Percentiles rank a stretch among this genome's conserved stretches.
These are phyloP conservation scores for Lentithecium fluviatile DNA, from an alignment of 495 filamentous ascomycete genomes.

Conservation along the genomic window DNA sequence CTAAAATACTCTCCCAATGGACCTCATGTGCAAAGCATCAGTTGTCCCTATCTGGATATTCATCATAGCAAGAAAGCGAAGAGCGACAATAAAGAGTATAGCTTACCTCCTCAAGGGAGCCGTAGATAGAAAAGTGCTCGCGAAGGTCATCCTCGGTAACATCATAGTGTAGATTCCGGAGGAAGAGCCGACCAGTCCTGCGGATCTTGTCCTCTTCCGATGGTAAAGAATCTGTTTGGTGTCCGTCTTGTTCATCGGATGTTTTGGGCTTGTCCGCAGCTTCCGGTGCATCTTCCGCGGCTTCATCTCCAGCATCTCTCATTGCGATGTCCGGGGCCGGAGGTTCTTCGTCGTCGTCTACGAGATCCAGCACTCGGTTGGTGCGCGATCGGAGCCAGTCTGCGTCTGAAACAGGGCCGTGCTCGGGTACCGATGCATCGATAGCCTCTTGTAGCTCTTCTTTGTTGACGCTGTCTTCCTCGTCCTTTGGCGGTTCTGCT, in stretches of 20 bases:
- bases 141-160: slow-evolving; percentile 75
- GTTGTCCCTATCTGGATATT: slow-evolving; percentile 99
- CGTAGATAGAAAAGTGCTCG: slow-evolving; percentile 66
- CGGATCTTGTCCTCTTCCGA: slow-evolving; percentile 49
- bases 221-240: slow-evolving; percentile 17
- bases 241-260: slow-evolving; percentile 40
- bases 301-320: background rate
- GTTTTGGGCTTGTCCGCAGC: background rate
- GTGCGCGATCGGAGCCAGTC: slow-evolving; percentile 95
- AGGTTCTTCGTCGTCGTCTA: slow-evolving; percentile 54
- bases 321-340: background rate
- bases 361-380: slow-evolving; percentile 83
- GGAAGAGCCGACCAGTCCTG: slow-evolving; percentile 70
- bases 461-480: background rate
- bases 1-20: slow-evolving; percentile 69
- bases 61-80: slow-evolving; percentile 68
- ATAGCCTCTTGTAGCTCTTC: slow-evolving; percentile 1
- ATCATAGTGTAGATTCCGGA: slow-evolving; percentile 84
- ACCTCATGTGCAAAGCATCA: slow-evolving; percentile 76
- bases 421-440: slow-evolving; percentile 3
- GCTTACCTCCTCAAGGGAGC: slow-evolving; percentile 83
- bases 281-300: background rate
- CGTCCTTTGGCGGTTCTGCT: background rate
- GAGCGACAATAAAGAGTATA: slow-evolving; percentile 16
- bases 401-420: slow-evolving; percentile 60